A percentile compares a stretch with the other conserved stretches of the same genome.
Conservation (phyloP, 345 rosid species). For the Populus davidiana region DNA sequence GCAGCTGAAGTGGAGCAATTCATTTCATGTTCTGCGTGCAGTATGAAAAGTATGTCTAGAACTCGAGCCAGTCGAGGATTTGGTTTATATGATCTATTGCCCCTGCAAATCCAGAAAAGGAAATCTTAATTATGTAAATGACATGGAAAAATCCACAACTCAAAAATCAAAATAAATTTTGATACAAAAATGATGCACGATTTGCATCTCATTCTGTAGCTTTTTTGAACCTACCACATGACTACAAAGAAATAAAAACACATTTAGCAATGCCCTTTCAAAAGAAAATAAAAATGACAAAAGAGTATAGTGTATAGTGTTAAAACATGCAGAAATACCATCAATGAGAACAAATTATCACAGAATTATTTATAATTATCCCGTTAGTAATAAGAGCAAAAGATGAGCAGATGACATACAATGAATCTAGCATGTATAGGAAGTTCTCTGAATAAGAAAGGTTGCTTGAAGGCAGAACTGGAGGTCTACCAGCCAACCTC, state of each 20-base stretch:
- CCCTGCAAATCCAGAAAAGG: slow-evolving; percentile 47
- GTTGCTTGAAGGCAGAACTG: slow-evolving; percentile 83
- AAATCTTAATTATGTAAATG: slow-evolving; percentile 1
- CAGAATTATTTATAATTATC: too few relatives aligned
- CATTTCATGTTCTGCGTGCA: slow-evolving; percentile 99
- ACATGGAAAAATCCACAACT: neutral
- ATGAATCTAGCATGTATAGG: slow-evolving; percentile 89
- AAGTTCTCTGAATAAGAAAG: slow-evolving; percentile 95
- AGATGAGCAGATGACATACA: slow-evolving; percentile 43
- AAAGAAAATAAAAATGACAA: neutral
- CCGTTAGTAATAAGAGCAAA: neutral
- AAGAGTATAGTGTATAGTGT: neutral
- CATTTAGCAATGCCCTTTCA: neutral
- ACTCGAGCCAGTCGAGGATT: slow-evolving; percentile 92
- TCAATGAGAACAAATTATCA: neutral
- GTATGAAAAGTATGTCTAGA: slow-evolving; percentile 78
- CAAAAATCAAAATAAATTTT: neutral
- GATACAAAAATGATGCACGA: neutral
- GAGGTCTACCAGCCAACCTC: slow-evolving; percentile 96
- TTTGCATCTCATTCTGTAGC: neutral
- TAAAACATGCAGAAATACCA: neutral
- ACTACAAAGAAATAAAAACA: neutral
- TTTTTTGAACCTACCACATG: neutral
- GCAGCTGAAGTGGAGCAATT: slow-evolving; percentile 96
- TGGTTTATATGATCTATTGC: slow-evolving; percentile 77